phyloP scores from a whole-genome alignment of 169 alveolate species.

The Besnoitia besnoiti region DNA sequence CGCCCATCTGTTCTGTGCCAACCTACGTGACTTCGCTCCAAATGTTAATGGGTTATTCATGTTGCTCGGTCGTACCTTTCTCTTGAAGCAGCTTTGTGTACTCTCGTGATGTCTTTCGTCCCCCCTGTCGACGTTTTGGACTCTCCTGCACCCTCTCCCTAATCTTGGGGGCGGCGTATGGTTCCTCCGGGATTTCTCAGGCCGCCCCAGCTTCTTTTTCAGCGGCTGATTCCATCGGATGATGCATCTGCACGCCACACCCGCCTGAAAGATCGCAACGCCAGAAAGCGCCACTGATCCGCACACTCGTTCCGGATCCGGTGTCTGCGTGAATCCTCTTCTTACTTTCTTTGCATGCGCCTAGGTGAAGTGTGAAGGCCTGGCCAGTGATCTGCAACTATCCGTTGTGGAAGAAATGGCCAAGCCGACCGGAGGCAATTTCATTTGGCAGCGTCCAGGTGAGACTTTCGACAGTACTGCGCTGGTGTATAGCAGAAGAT shows the following conservation, averaged over 20 bases:
- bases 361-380: not conserved
- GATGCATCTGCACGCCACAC: not conserved
- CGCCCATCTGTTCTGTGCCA: not conserved
- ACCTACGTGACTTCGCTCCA: not conserved
- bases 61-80: no score
- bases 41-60: not conserved
- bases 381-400: not conserved
- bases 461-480: not conserved
- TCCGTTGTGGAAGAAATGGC: conserved; percentile 4
- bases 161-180: no score
- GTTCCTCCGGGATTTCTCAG: no score
- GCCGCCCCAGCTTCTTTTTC: no score
- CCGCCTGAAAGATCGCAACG: not conserved
- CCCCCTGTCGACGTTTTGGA: no score
- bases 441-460: conserved; percentile 35
- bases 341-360: not conserved
- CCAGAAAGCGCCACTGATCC: no score
- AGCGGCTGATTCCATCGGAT: no score
- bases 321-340: not conserved
- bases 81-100: no score
- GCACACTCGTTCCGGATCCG: not conserved
- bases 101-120: no score
- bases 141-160: no score
- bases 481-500: not conserved
- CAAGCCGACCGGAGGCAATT: not conserved